Evolutionary conservation across 106 monocot genomes (phyloP).

Genomic region (Allium sativum): DNA sequence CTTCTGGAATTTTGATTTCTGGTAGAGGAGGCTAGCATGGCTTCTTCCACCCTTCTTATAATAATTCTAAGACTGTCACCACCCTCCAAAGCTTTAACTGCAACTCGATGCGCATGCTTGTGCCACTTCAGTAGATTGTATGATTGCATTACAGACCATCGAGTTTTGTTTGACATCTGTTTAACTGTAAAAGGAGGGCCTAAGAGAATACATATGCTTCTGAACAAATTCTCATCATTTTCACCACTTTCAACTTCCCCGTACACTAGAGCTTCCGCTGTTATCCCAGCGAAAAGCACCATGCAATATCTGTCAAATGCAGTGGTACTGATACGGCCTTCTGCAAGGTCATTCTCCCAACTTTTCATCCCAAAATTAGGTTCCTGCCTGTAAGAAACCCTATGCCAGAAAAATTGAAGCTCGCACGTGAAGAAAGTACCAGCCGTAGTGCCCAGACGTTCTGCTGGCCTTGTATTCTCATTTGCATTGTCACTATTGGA

Average conservation of each 20-base stretch:
- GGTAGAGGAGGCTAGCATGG: slow-evolving; percentile 23
- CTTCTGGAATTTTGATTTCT: too few relatives aligned
- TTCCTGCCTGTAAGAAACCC: slow-evolving; percentile 63
- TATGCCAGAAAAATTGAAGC: too few relatives aligned
- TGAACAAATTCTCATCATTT: slow-evolving; percentile 58
- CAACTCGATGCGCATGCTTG: slow-evolving; percentile 29
- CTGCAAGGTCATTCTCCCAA: slow-evolving; percentile 75
- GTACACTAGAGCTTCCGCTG: slow-evolving; percentile 48
- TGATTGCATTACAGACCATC: slow-evolving; percentile 48
- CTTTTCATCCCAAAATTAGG: slow-evolving; percentile 95
- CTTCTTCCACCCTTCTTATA: slow-evolving; percentile 50
- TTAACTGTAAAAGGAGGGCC: slow-evolving; percentile 28
- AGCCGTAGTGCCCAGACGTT: too few relatives aligned
- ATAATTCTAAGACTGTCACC: slow-evolving; percentile 37
- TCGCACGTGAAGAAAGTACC: too few relatives aligned
- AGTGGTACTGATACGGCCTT: slow-evolving; percentile 60
- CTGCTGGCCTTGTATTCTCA: slow-evolving; percentile 97
- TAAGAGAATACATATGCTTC: slow-evolving; percentile 32
- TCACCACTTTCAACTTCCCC: slow-evolving; percentile 59
- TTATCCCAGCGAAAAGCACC: slow-evolving; percentile 53
- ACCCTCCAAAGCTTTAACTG: slow-evolving; percentile 39
- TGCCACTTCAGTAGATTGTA: slow-evolving; percentile 54
- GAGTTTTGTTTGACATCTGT: slow-evolving; percentile 53
- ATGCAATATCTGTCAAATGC: slow-evolving; percentile 74
- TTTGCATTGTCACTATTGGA: slow-evolving; percentile 87